Evolutionary conservation across 1,139 yeast genomes (phyloP).

Genomic region (Wickerhamomyces sp.): DNA sequence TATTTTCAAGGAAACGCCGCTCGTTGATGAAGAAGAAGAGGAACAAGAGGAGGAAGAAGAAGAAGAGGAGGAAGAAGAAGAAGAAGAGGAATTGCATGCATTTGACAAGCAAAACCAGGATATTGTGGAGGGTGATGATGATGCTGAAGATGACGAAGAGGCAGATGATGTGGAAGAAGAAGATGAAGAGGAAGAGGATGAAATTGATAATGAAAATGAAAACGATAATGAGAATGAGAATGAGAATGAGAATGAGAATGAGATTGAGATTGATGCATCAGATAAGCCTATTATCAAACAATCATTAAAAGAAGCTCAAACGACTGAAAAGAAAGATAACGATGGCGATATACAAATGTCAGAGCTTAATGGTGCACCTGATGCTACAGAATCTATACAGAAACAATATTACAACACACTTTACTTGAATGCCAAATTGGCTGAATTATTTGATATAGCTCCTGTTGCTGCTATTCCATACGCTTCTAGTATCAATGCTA

Average conservation of each 20-base stretch:
- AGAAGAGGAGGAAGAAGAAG: constrained; percentile 28
- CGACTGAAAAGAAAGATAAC: constrained; percentile 5
- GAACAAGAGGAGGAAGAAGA: constrained; percentile 27
- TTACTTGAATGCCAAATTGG: constrained; percentile 38
- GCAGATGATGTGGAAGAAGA: constrained; percentile 25
- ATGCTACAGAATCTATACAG: constrained; percentile 5
- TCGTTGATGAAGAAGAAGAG: constrained; percentile 12
- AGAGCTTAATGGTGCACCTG: constrained; percentile 16
- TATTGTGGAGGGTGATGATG: constrained; percentile 9
- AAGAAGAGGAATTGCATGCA: constrained; percentile 24
- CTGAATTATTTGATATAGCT: constrained; percentile 50
- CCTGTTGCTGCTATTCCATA: constrained; percentile 76
- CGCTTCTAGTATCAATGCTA: constrained; percentile 64
- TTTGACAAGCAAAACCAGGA: constrained; percentile 19
- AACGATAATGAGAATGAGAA: constrained; percentile 10
- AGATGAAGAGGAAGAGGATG: constrained; percentile 22
- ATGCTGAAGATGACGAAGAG: constrained; percentile 28
- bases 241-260: constrained; percentile 3
- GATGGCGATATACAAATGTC: constrained; percentile 20
- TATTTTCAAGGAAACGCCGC: constrained; percentile 26
- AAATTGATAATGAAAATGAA: constrained; percentile 19
- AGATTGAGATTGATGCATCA: constrained; percentile 14
- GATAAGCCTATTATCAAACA: too few species aligned
- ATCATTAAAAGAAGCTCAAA: neutral
- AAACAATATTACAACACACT: constrained; percentile 35